A percentile compares a stretch with the other conserved stretches of the same genome.
Evolutionary conservation across 441 rosid species (phyloP).

Genomic region (Hura crepitans): DNA sequence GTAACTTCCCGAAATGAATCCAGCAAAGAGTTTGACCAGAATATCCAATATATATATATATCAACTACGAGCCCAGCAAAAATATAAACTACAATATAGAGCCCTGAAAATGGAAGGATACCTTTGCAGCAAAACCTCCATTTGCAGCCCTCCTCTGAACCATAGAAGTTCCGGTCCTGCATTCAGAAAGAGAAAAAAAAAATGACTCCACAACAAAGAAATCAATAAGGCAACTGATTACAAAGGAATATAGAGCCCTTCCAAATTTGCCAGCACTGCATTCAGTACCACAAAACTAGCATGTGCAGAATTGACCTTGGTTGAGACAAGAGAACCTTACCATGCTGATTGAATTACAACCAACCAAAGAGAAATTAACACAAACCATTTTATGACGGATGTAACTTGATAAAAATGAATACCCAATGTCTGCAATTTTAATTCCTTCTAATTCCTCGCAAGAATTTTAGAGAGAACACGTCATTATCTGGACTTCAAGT

Average conservation of each 20-base stretch:
- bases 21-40: background rate
- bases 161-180: constrained; percentile 51
- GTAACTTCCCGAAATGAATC: background rate
- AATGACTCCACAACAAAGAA: constrained; percentile 20
- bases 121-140: constrained; percentile 47
- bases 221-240: constrained; percentile 15
- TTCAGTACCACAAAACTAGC: background rate
- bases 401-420: constrained; percentile 24
- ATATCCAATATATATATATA: no score
- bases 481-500: constrained; percentile 24
- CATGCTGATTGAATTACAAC: constrained; percentile 23
- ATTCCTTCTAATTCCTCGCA: constrained; percentile 16
- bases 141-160: constrained; percentile 38
- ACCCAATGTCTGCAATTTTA: constrained; percentile 15
- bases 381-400: constrained; percentile 28
- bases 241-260: constrained; percentile 5
- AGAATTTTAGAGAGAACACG: constrained; percentile 15
- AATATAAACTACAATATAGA: no score
- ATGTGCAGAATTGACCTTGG: background rate
- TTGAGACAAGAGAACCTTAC: constrained; percentile 32
- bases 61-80: background rate
- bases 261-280: background rate
- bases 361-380: constrained; percentile 32
- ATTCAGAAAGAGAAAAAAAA: constrained; percentile 21
- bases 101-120: constrained; percentile 22